Evolutionary conservation across 352 stramenopile species (phyloP).

Genomic region (Globisporangium splendens): DNA sequence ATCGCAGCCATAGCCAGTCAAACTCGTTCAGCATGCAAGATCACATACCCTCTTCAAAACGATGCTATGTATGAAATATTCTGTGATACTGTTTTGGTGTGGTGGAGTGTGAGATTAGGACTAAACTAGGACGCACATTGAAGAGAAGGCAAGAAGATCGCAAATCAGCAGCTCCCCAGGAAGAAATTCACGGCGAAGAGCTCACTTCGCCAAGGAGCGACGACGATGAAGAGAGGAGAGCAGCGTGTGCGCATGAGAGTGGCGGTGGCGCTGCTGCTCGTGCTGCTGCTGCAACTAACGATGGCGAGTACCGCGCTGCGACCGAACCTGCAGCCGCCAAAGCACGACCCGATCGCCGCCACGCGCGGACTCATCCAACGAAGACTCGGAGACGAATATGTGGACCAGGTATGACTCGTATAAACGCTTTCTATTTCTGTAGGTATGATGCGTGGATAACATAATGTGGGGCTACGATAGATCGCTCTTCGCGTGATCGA

Average conservation of each 20-base stretch:
- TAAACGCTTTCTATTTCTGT: neutral
- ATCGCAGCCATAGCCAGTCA: constrained; percentile 3
- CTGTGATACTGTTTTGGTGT: too few species aligned
- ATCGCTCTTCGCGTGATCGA: constrained; percentile 54
- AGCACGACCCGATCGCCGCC: constrained; percentile 47
- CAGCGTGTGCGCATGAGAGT: neutral
- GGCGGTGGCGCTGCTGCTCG: constrained; percentile 7
- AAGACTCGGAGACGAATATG: constrained; percentile 47
- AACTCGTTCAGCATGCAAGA: neutral
- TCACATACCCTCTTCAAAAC: neutral
- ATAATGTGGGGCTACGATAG: constrained; percentile 7
- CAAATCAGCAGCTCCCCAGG: too few species aligned
- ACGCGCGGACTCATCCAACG: constrained; percentile 55
- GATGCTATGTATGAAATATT: neutral
- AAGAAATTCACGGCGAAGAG: constrained; percentile 6
- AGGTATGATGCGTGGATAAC: neutral
- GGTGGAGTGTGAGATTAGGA: too few species aligned
- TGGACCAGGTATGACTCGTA: constrained; percentile 23
- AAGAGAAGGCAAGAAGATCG: too few species aligned
- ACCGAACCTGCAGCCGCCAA: constrained; percentile 22
- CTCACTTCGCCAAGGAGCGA: neutral
- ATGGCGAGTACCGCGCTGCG: constrained; percentile 9
- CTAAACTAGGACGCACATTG: too few species aligned
- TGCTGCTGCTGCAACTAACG: constrained; percentile 12
- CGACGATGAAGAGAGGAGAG: neutral